Base-by-base conservation (phyloP, 2,329 filamentous ascomycete genomes). In the Phyllosticta citribraziliensis region DNA sequence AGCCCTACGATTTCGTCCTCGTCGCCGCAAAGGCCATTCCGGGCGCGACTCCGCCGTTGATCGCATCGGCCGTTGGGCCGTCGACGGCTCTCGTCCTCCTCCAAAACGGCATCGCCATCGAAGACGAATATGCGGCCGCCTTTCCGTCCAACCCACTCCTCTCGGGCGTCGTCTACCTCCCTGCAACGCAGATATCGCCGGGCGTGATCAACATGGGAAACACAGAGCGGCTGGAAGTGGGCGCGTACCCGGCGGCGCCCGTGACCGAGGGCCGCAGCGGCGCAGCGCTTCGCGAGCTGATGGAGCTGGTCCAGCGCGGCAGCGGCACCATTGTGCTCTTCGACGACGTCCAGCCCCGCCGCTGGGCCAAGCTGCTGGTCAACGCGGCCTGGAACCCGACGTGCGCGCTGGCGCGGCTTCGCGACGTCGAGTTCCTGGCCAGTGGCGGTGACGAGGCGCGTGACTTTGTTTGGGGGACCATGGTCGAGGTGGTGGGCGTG, bases 311-410 rank as follows among this genome's bases (percentile, higher is more conserved):
- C 9, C 63, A 67, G 20, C 56, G 70, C 2, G 76, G 75, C 8
- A 77, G 80, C 8, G 79, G 75, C 3, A 77, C 78, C 2, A 77
- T 79, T 54, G 66, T 76, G n/a, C 70, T 82, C 5, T 75, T 80
- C 47, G 74, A 78, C 3, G 77, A 86, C 63, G 76, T 87, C 9
- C 83, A 87, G 64, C 68, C 76, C 0, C 77, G 80, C 58, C 77
- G 84, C 8, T 87, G 84, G 84, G 75, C 76, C 58, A 87, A 87
- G 69, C 76, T 86, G 0, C 72, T 86, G 0, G 75, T 83, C 69
- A 87, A 87, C 66, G 83, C 79, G 1, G 77, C 81, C 0, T 86
- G 82, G 80, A 87, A 87, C 65, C 80, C 83, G 0, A 75, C 85
- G 40, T 84, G 81, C 52, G 82, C 83, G 0, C 72, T 86, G 1